These are phyloP conservation scores for Ophiosphaerella narmari DNA, from an alignment of 2,329 filamentous ascomycete genomes.

Conservation along the genomic window DNA sequence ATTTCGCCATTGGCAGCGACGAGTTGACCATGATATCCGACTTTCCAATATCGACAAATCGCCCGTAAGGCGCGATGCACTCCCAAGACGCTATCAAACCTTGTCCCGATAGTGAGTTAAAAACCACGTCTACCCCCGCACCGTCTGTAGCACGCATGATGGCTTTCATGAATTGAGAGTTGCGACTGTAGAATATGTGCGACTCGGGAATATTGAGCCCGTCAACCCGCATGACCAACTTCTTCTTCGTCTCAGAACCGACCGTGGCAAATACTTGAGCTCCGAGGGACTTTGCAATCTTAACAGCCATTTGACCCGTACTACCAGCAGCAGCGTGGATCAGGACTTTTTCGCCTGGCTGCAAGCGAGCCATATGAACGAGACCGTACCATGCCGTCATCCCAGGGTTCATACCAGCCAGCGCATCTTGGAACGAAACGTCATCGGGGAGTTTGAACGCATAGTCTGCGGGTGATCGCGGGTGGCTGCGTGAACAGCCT, in stretches of 20 bases:
- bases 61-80: conserved; percentile 47
- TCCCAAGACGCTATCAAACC: conserved; percentile 47
- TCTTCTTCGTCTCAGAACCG: conserved; percentile 14
- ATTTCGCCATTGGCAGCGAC: conserved; percentile 24
- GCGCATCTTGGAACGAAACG: conserved; percentile 18
- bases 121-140: conserved; percentile 38
- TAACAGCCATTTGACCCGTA: conserved; percentile 11
- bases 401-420: conserved; percentile 19
- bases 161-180: conserved; percentile 23
- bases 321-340: conserved; percentile 31
- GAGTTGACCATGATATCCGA: neutral
- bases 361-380: conserved; percentile 14
- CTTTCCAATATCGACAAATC: conserved; percentile 24
- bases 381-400: conserved; percentile 22
- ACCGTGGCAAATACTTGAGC: conserved; percentile 35
- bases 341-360: conserved; percentile 25
- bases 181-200: conserved; percentile 31
- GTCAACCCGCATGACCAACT: conserved; percentile 1
- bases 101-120: conserved; percentile 34
- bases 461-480: neutral
- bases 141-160: conserved; percentile 14
- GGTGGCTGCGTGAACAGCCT: too few species aligned
- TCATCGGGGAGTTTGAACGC: conserved; percentile 11
- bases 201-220: conserved; percentile 15
- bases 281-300: conserved; percentile 16